These are phyloP conservation scores for Starmerella cellae DNA, from an alignment of 805 yeast species.

Conservation along the genomic window DNA sequence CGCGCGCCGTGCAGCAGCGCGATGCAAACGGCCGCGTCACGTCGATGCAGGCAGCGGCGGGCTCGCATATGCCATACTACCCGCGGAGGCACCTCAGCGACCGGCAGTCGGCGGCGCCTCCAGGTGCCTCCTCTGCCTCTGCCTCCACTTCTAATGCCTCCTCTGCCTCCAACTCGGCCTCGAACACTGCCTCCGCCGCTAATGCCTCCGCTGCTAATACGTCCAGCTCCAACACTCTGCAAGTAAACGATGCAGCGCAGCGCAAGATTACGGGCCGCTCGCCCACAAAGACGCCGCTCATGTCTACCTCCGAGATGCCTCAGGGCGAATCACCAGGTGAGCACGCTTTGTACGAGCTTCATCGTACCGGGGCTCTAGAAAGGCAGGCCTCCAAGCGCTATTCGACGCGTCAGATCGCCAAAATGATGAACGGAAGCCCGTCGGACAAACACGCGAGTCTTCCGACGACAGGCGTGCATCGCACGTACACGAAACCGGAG, in stretches of 20 bases:
- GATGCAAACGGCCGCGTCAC: neutral
- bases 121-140: neutral
- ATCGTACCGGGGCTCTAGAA: conserved; percentile 69
- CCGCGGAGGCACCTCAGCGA: neutral
- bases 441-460: conserved; percentile 11
- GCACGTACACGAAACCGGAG: conserved; percentile 17
- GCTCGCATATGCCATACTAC: too few relatives aligned
- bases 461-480: conserved; percentile 19
- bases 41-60: neutral
- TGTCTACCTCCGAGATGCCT: neutral
- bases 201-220: neutral
- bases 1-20: neutral
- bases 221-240: too few relatives aligned
- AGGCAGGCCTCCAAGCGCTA: conserved; percentile 88
- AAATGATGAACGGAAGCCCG: conserved; percentile 30
- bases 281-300: neutral
- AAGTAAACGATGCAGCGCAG: neutral
- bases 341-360: conserved; percentile 65
- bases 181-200: neutral
- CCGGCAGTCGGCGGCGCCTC: neutral
- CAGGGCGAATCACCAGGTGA: neutral
- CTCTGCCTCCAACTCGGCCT: neutral
- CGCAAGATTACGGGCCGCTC: neutral
- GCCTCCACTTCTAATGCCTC: neutral
- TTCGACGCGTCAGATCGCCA: conserved; percentile 85